Evolutionary conservation across 2,329 filamentous ascomycete genomes (phyloP), one percentile per base, ranked within the genome.

Genomic region (Epichloe typhina): DNA sequence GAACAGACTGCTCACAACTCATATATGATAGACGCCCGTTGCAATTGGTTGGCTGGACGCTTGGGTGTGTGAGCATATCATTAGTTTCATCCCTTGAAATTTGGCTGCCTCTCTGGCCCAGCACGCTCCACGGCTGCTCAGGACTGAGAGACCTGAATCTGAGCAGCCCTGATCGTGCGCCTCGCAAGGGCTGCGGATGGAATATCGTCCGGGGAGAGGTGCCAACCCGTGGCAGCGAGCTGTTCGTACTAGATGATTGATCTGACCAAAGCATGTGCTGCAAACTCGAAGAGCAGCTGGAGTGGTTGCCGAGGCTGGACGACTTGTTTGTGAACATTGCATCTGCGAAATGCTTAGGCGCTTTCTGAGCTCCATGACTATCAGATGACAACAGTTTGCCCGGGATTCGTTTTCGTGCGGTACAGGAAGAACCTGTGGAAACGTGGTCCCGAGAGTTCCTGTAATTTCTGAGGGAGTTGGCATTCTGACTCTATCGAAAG

Each of bases 401-500:
- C n/a, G 11, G 26, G 17, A 12, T 33, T 11, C 15, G 33, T 23
- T 5, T 45, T 15, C 9, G 44, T 15, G 42, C n/a, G 13, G 52
- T 12, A 15, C 15, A 6, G 6, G 43, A 37, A 31, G 47, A 47
- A 37, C 19, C 3, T 8, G 19, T 9, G 9, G 47, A 50, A 13
- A 17, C 3, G n/a, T 43, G 41, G n/a, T 50, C 19, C 38, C 42
- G 50, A 6, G 47, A 47, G 42, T 43, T 43, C 21, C 45, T 42
- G 19, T 46, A 47, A 23, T 41, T 40, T 33, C 35, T 44, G n/a
- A 54, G 52, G 33, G 50, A 54, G 50, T 52, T 49, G 50, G 48
- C 52, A 17, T 54, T 44, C 19, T 53, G 53, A 47, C 58, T 65
- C 64, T 63, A 67, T 23, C 57, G 57, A 49, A 63, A 54, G 31